phyloP scores from a whole-genome alignment of 2,329 filamentous ascomycete species.

The Neonectria faginata region DNA sequence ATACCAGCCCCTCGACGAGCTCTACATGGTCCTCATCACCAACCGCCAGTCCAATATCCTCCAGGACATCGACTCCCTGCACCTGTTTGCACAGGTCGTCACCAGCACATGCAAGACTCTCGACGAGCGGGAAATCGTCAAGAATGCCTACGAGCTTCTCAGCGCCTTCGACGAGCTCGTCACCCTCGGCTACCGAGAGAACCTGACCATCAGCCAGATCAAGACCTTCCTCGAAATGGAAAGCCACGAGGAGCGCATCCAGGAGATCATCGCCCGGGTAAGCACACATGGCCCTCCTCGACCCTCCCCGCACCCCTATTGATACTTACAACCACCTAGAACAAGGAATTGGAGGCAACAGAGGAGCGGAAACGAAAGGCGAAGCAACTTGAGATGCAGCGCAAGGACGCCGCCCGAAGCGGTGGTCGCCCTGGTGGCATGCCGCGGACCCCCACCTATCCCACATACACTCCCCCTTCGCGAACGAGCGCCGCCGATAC shows the following conservation, averaged over 20 bases:
- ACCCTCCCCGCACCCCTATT: neutral
- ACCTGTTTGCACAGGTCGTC: slow-evolving; percentile 97
- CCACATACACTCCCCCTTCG: slow-evolving; percentile 85
- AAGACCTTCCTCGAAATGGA: slow-evolving; percentile 99
- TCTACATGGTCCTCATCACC: slow-evolving; percentile 99
- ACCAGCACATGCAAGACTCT: slow-evolving; percentile 95
- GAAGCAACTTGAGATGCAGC: slow-evolving; percentile 98
- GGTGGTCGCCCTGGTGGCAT: slow-evolving; percentile 67
- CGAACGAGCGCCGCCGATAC: slow-evolving; percentile 81
- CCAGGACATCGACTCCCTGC: slow-evolving; percentile 98
- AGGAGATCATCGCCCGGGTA: slow-evolving; percentile 95
- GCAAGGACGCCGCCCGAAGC: slow-evolving; percentile 90
- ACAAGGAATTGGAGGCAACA: slow-evolving; percentile 98
- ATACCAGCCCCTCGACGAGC: slow-evolving; percentile 97
- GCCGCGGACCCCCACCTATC: slow-evolving; percentile 84
- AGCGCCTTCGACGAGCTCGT: slow-evolving; percentile 98
- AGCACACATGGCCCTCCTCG: slow-evolving; percentile 39
- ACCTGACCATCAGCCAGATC: slow-evolving; percentile 95
- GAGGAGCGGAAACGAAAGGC: slow-evolving; percentile 99
- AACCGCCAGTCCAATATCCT: slow-evolving; percentile 99
- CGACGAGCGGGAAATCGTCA: slow-evolving; percentile 94
- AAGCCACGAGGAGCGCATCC: slow-evolving; percentile 97
- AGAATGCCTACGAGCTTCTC: slow-evolving; percentile 95
- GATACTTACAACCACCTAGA: slow-evolving; percentile 64
- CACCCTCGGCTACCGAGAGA: slow-evolving; percentile 94